A percentile compares a stretch with the other conserved stretches of the same genome.
Evolutionary conservation across 2,329 filamentous ascomycete species (phyloP).

Genomic region (Daldinia sp.): DNA sequence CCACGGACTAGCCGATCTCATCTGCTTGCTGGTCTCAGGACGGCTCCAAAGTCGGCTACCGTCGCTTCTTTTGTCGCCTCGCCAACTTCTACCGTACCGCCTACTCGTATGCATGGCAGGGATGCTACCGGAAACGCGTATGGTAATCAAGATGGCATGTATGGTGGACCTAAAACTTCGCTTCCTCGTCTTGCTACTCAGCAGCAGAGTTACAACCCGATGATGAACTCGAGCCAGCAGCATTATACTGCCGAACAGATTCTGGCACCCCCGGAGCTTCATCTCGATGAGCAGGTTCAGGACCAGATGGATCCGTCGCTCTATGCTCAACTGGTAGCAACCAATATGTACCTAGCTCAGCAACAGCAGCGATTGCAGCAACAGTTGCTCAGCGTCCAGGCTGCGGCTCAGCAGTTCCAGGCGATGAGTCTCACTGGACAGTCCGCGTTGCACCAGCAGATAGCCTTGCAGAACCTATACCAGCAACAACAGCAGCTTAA

Average conservation of each 20-base stretch:
- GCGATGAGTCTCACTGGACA: constrained; percentile 73
- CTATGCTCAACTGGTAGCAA: constrained; percentile 88
- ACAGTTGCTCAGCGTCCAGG: constrained; percentile 85
- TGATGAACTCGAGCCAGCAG: constrained; percentile 52
- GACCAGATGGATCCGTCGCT: constrained; percentile 84
- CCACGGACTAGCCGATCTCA: constrained; percentile 95
- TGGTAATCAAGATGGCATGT: constrained; percentile 53
- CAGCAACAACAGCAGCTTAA: constrained; percentile 68
- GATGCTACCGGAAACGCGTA: constrained; percentile 57
- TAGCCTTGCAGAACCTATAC: constrained; percentile 63
- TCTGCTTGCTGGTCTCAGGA: constrained; percentile 89
- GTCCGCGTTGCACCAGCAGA: constrained; percentile 54
- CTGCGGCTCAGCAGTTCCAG: constrained; percentile 83
- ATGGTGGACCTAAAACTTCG: constrained; percentile 65
- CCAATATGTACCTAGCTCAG: constrained; percentile 90
- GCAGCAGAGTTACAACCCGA: constrained; percentile 45
- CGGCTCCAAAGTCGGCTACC: constrained; percentile 86
- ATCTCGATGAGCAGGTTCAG: constrained; percentile 73
- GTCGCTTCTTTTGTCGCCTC: constrained; percentile 73
- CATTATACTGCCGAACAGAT: constrained; percentile 88
- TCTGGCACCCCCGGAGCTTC: constrained; percentile 81
- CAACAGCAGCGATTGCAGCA: constrained; percentile 96
- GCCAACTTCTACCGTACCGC: constrained; percentile 51
- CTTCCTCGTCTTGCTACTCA: constrained; percentile 53
- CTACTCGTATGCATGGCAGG: constrained; percentile 53